Evolutionary conservation across 768 basidiomycete genomes (phyloP).

Genomic region (Cystobasidium onofrii): DNA sequence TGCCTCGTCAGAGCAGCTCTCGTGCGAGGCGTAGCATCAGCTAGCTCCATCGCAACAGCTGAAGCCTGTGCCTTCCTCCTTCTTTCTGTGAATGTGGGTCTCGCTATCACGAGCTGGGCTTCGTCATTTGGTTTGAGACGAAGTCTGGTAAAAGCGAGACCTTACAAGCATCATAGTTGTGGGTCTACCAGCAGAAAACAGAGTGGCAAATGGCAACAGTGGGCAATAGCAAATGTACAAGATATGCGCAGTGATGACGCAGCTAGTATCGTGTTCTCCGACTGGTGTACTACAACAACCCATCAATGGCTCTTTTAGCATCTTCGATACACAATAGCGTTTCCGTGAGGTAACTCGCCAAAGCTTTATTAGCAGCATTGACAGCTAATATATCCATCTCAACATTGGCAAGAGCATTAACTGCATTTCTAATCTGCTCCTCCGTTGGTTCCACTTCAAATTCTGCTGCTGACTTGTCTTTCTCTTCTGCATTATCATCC

Average conservation of each 20-base stretch:
- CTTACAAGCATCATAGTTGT: no score
- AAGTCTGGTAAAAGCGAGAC: neutral
- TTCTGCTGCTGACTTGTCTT: neutral
- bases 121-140: neutral
- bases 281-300: neutral
- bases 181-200: no score
- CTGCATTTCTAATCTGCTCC: neutral
- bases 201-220: no score
- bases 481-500: neutral
- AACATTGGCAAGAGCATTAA: neutral
- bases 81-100: no score
- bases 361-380: conserved; percentile 9
- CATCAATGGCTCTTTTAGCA: conserved; percentile 11
- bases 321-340: conserved; percentile 12
- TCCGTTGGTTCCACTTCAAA: neutral
- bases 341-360: conserved; percentile 16
- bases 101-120: no score
- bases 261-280: no score
- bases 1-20: conserved; percentile 14
- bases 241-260: no score
- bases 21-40: neutral
- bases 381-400: neutral
- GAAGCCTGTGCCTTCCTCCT: neutral
- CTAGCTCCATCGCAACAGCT: neutral
- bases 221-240: no score